A percentile compares a stretch with the other conserved stretches of the same genome.
Evolutionary conservation across 176 grass and related monocot genomes (phyloP).

Genomic region (Aegilops sharonensis): DNA sequence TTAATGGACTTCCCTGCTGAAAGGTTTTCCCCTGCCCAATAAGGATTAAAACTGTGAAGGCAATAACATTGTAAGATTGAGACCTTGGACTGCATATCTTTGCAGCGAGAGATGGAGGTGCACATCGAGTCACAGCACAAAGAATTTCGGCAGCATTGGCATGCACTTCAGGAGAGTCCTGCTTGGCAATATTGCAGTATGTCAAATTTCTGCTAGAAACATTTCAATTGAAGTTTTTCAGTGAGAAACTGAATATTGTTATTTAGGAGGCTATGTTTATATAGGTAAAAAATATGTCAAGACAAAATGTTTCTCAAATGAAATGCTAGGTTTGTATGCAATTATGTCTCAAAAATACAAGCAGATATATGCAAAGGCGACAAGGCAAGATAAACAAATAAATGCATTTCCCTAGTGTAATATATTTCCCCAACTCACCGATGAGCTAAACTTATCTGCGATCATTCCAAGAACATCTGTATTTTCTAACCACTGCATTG

Average conservation of each 20-base stretch:
- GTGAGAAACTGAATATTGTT: not conserved
- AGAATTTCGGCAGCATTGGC: constrained; percentile 94
- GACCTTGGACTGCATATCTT: constrained; percentile 97
- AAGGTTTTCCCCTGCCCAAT: not conserved
- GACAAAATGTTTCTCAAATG: not conserved
- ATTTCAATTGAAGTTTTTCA: not conserved
- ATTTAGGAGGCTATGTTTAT: not conserved
- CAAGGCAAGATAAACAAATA: not conserved
- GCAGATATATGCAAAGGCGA: not conserved
- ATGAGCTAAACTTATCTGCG: constrained; percentile 92
- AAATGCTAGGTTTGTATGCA: not conserved
- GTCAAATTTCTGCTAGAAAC: constrained; percentile 22
- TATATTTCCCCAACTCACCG: constrained; percentile 50
- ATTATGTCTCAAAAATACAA: constrained; percentile 28
- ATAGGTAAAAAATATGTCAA: constrained; percentile 19
- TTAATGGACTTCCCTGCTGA: not conserved
- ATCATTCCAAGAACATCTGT: constrained; percentile 96
- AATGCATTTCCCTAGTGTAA: not conserved
- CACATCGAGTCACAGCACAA: constrained; percentile 91
- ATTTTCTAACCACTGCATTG: constrained; percentile 93
- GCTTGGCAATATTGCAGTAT: constrained; percentile 28
- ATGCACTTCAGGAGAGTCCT: constrained; percentile 98
- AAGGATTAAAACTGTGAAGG: not conserved
- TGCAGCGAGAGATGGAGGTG: constrained; percentile 79
- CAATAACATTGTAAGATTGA: constrained; percentile 5